Conservation (phyloP, 2,329 filamentous ascomycete species). For the Magnaporthales sp. region DNA sequence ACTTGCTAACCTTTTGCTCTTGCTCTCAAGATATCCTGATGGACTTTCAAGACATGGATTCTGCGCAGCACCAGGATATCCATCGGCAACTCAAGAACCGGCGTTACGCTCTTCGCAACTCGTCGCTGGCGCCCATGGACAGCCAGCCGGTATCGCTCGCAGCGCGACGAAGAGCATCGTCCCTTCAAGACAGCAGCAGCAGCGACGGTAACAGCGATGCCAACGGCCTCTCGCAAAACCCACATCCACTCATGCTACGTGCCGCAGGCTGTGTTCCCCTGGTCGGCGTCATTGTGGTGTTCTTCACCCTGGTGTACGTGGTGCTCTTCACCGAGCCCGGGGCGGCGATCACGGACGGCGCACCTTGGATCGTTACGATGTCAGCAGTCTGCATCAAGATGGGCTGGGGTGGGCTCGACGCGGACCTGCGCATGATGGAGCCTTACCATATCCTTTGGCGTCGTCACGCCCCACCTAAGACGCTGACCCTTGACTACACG, state of each 20-base stretch:
- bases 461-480: conserved; percentile 55
- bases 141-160: neutral
- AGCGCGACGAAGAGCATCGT: neutral
- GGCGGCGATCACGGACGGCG: conserved; percentile 46
- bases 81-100: conserved; percentile 57
- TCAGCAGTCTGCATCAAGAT: conserved; percentile 60
- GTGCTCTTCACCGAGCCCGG: conserved; percentile 52
- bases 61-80: conserved; percentile 56
- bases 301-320: conserved; percentile 48
- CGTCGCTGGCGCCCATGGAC: conserved; percentile 50
- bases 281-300: conserved; percentile 46
- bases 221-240: conserved; percentile 44
- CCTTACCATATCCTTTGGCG: conserved; percentile 63
- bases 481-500: conserved; percentile 64
- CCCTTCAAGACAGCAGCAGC: conserved; percentile 38
- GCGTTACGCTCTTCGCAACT: conserved; percentile 63
- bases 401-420: conserved; percentile 60
- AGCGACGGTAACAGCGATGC: conserved; percentile 29
- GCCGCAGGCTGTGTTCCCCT: conserved; percentile 51
- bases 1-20: neutral
- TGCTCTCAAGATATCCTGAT: conserved; percentile 47
- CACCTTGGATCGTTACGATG: conserved; percentile 57
- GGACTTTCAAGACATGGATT: conserved; percentile 66
- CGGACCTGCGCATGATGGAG: conserved; percentile 63
- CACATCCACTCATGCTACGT: conserved; percentile 62